These are phyloP conservation scores for Fusarium caatingaense DNA, from an alignment of 2,329 filamentous ascomycete species.

Conservation along the genomic window DNA sequence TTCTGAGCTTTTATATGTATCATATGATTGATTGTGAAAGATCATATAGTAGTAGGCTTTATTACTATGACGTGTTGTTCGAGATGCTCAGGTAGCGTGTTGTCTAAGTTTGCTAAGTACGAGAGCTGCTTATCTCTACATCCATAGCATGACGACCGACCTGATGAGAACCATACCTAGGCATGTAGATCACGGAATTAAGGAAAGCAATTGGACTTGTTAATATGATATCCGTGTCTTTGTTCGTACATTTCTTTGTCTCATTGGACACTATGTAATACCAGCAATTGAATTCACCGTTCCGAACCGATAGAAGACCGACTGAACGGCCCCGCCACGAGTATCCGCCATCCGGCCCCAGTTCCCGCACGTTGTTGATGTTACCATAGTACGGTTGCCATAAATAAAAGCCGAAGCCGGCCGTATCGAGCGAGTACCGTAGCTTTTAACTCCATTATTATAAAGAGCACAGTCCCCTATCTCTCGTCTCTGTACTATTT, in stretches of 20 bases:
- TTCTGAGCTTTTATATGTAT: neutral
- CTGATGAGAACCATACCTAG: neutral
- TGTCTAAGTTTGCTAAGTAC: neutral
- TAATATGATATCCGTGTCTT: neutral
- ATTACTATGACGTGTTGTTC: neutral
- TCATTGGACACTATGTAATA: neutral
- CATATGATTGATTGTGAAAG: neutral
- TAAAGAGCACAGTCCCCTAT: slow-evolving; percentile 20
- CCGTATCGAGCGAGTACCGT: slow-evolving; percentile 9
- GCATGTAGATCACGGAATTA: neutral
- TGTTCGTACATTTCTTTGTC: neutral
- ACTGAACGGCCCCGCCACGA: neutral
- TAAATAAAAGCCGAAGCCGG: slow-evolving; percentile 34
- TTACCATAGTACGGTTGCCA: neutral
- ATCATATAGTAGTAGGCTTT: neutral
- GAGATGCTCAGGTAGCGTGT: neutral
- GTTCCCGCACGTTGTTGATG: slow-evolving; percentile 14
- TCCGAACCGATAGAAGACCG: slow-evolving; percentile 22
- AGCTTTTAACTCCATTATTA: slow-evolving; percentile 19
- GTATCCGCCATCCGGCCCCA: slow-evolving; percentile 23
- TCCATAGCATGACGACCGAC: neutral
- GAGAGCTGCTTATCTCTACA: neutral
- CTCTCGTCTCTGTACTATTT: neutral
- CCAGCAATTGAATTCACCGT: neutral
- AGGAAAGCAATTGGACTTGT: neutral